A percentile compares a stretch with the other conserved stretches of the same genome.
These are phyloP conservation scores for Neofusicoccum kwambonambiense DNA, from an alignment of 2,329 filamentous ascomycete genomes.

Conservation along the genomic window DNA sequence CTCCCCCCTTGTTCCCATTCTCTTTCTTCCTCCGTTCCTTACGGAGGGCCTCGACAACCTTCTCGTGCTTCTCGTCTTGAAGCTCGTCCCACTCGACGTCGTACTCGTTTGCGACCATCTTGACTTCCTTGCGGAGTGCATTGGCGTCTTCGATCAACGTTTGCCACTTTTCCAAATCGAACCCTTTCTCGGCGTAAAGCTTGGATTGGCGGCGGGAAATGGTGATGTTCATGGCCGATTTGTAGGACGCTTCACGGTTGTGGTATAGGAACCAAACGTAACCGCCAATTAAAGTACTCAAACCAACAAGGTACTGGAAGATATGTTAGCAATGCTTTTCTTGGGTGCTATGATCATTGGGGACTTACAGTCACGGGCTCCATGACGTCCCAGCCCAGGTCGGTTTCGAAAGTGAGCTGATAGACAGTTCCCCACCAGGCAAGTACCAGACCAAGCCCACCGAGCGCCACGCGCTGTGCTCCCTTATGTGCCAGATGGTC, in stretches of 20 bases:
- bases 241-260: constrained; percentile 84
- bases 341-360: background rate
- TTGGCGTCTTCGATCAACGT: constrained; percentile 77
- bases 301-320: constrained; percentile 69
- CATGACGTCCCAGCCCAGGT: constrained; percentile 86
- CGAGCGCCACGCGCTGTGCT: constrained; percentile 76
- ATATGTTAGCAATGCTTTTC: background rate
- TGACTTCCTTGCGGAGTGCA: constrained; percentile 72
- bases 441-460: constrained; percentile 70
- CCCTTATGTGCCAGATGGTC: constrained; percentile 73
- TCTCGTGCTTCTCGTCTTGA: constrained; percentile 67
- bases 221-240: constrained; percentile 82
- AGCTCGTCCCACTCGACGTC: constrained; percentile 87
- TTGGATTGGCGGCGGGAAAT: constrained; percentile 74
- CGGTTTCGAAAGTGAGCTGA: constrained; percentile 64
- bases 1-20: constrained; percentile 22
- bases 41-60: constrained; percentile 53
- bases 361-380: constrained; percentile 71
- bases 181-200: constrained; percentile 72
- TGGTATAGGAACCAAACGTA: constrained; percentile 95
- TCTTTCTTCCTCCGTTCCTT: constrained; percentile 46
- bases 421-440: constrained; percentile 85
- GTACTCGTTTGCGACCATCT: constrained; percentile 77
- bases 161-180: constrained; percentile 78
- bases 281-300: constrained; percentile 81